These are phyloP conservation scores for Picochlorum sp. DNA, from an alignment of 139 green algal species.

Conservation along the genomic window DNA sequence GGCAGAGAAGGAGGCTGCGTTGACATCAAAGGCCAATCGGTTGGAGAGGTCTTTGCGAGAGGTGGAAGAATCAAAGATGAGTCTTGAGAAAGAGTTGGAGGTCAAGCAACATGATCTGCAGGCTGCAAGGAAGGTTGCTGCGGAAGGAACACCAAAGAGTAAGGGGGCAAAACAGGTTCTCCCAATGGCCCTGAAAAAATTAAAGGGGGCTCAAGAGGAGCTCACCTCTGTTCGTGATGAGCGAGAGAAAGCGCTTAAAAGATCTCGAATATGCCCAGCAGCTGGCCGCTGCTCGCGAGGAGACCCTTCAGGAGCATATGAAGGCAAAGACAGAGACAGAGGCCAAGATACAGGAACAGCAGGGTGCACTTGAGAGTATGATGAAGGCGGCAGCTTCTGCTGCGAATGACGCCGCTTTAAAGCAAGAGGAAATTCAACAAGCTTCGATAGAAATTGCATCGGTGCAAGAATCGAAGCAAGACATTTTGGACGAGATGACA, in stretches of 20 bases:
- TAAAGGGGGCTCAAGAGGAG: slow-evolving; percentile 11
- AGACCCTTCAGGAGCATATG: background rate
- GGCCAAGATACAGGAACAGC: slow-evolving; percentile 17
- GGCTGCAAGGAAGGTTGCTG: slow-evolving; percentile 9
- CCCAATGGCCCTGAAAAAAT: slow-evolving; percentile 15
- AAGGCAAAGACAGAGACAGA: slow-evolving; percentile 9
- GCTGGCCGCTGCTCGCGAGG: background rate
- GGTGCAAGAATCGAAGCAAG: background rate
- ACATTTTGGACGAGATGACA: background rate
- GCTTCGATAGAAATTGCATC: background rate
- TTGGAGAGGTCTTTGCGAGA: background rate
- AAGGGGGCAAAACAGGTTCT: slow-evolving; percentile 20
- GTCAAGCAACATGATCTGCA: slow-evolving; percentile 7
- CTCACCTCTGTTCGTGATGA: background rate
- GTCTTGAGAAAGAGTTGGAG: background rate
- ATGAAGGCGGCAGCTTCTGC: slow-evolving; percentile 16
- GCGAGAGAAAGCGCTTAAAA: background rate
- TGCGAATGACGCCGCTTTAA: slow-evolving; percentile 15
- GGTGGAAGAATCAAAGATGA: background rate
- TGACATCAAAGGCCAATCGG: background rate
- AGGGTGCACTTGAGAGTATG: slow-evolving; percentile 19
- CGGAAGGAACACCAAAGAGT: slow-evolving; percentile 20
- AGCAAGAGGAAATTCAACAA: slow-evolving; percentile 2
- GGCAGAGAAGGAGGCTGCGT: background rate
- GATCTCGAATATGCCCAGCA: slow-evolving; percentile 1